Evolutionary conservation across 2,329 filamentous ascomycete species (phyloP), one percentile per base, ranked within the genome.

Genomic region (Fusarium irregulare): DNA sequence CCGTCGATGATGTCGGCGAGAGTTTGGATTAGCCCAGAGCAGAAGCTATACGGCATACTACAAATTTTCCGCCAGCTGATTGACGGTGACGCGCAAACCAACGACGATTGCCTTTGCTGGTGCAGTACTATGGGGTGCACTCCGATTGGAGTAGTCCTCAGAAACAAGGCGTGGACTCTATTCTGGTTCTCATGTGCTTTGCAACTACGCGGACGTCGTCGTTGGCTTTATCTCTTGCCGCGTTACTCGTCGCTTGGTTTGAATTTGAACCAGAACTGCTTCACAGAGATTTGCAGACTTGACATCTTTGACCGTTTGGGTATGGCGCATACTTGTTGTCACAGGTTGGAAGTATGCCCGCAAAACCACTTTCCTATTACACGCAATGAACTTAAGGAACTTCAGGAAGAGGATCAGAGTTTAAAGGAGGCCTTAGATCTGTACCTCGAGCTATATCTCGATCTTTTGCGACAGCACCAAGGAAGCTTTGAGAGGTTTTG

Each of bases 211-310:
- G 1, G 34, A 0, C 34, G 34, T 11, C 34, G 34, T 0, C 34
- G 34, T 11, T 37, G 34, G 34, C 34, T 37, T 5, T 37, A 37
- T n/a, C 18, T 37, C 3, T n/a, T n/a, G 1, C 34, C 34, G 0
- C 34, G 34, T 4, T 37, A 37, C 34, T 37, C 34, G 1, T n/a
- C 34, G 3, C 18, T 37, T 0, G 34, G 34, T 2, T 4, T 37
- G 0, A 0, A 6, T 11, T 3, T 37, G 11, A 1, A 11, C 3
- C 34, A 37, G 3, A 7, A 0, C 18, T 11, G 9, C 3, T 37
- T 37, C 18, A 11, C 9, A 7, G 34, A 37, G 0, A 11, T 37
- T 2, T 37, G 34, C 18, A n/a, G 34, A 11, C 34, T 37, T 4
- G 34, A 37, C 0, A n/a, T 37, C 9, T 37, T n/a, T 2, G 34